Evolutionary conservation across 441 rosid genomes (phyloP).

Genomic region (Brassica balearica): DNA sequence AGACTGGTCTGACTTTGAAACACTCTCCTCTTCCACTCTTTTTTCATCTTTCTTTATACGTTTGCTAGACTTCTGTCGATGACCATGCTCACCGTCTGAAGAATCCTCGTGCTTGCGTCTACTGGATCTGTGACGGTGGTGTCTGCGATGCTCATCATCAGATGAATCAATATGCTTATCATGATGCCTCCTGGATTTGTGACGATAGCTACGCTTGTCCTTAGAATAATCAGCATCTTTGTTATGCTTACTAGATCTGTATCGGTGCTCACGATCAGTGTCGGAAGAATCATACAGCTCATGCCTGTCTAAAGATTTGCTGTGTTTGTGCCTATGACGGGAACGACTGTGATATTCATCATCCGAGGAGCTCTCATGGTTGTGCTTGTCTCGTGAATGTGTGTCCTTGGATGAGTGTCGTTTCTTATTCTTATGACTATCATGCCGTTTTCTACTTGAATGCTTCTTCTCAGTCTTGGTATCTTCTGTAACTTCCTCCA

Average conservation of each 20-base stretch:
- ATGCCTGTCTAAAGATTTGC: slow-evolving; percentile 37
- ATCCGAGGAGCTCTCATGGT: slow-evolving; percentile 48
- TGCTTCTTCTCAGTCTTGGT: slow-evolving; percentile 47
- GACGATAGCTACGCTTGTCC: slow-evolving; percentile 42
- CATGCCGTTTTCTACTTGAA: slow-evolving; percentile 54
- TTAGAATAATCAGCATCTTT: slow-evolving; percentile 41
- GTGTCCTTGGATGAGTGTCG: slow-evolving; percentile 62
- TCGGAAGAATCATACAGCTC: slow-evolving; percentile 46
- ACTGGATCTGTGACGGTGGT: slow-evolving; percentile 39
- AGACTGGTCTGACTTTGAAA: slow-evolving; percentile 48
- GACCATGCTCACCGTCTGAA: slow-evolving; percentile 36
- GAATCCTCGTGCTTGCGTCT: slow-evolving; percentile 43
- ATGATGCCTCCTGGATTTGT: slow-evolving; percentile 41
- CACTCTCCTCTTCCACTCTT: slow-evolving; percentile 73
- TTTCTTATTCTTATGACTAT: slow-evolving; percentile 57
- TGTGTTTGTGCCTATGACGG: slow-evolving; percentile 36
- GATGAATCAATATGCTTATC: slow-evolving; percentile 39
- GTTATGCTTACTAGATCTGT: slow-evolving; percentile 40
- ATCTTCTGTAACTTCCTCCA: slow-evolving; percentile 47
- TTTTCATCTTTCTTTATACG: slow-evolving; percentile 51
- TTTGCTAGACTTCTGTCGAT: slow-evolving; percentile 47
- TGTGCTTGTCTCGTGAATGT: slow-evolving; percentile 48
- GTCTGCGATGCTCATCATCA: slow-evolving; percentile 47
- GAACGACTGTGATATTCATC: slow-evolving; percentile 45
- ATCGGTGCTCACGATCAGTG: slow-evolving; percentile 39